phyloP scores from a whole-genome alignment of 2,329 filamentous ascomycete genomes.

The Paracoccidioides brasiliensis region DNA sequence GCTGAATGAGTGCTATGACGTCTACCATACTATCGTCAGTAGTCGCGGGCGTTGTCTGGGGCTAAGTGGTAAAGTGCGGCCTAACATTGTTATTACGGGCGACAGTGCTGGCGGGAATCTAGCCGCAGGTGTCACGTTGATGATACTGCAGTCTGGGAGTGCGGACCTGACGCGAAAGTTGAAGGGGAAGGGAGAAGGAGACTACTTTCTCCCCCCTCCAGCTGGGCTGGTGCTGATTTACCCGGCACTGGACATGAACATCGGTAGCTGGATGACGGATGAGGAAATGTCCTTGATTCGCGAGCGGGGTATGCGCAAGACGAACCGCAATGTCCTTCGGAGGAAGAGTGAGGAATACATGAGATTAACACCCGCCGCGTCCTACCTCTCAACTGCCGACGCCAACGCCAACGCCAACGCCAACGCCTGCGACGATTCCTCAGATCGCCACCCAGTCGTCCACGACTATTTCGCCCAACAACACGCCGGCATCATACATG shows the following conservation, averaged over 20 bases:
- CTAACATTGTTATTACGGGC: constrained; percentile 59
- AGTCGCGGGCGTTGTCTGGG: constrained; percentile 65
- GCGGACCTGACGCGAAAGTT: constrained; percentile 41
- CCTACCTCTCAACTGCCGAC: constrained; percentile 47
- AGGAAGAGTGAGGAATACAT: constrained; percentile 85
- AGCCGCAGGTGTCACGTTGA: constrained; percentile 67
- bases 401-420: constrained; percentile 49
- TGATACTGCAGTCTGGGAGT: constrained; percentile 68
- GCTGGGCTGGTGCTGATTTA: constrained; percentile 78
- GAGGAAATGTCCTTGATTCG: constrained; percentile 93
- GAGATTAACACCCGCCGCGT: constrained; percentile 65
- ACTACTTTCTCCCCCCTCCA: constrained; percentile 52
- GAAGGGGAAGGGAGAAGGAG: constrained; percentile 33
- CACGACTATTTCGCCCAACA: constrained; percentile 20
- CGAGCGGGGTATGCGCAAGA: constrained; percentile 63
- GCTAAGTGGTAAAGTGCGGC: constrained; percentile 51
- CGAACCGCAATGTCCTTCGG: constrained; percentile 63
- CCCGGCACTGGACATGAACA: constrained; percentile 88
- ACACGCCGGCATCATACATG: constrained; percentile 3
- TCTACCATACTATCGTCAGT: constrained; percentile 60
- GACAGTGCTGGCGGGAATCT: constrained; percentile 77
- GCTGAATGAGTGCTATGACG: constrained; percentile 76
- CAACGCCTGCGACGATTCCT: constrained; percentile 51
- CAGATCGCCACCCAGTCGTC: constrained; percentile 21
- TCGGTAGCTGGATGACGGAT: constrained; percentile 97